Evolutionary conservation across 2,329 filamentous ascomycete species (phyloP), one percentile per base, ranked within the genome.

Genomic region (Phaeosphaeriaceae sp.): DNA sequence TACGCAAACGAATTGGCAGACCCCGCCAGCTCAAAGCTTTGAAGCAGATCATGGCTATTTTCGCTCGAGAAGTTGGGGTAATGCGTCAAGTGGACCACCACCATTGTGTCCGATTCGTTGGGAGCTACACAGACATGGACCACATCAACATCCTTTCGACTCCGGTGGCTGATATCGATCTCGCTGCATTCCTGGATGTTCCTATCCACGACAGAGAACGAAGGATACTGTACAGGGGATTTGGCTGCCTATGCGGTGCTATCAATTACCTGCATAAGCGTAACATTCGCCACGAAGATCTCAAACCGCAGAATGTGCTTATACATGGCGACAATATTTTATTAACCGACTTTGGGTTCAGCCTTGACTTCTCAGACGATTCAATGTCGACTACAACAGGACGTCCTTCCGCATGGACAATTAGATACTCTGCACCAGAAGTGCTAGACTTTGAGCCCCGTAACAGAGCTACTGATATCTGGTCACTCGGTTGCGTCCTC

Each of bases 271-370:
- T 65, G 17, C 59, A 66, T 40, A 20, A 51, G n/a, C 58, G 54
- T 6, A 56, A 55, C 15, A 62, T 62, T 22, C 44, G 49, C 7
- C 66, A 67, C 40, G 53, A 65, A 47, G 65, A 67, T 31, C 52
- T 66, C 17, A 67, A 67, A 40, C 65, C 65, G 3, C 56, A 65
- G 33, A 69, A 69, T 19, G 41, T 69, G 11, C 51, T 69, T 9
- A 53, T 69, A 41, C 64, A 64, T 45, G 61, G 59, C n/a, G 7
- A 42, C 2, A 64, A 64, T 13, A 49, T 69, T 31, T 51, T 69
- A 3, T 27, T 67, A 1, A 68, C 66, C 0, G 63, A 67, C 47
- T 68, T 66, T 47, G 62, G 62, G 4, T 63, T 66, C 27, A 59
- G 65, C 25, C 53, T 65, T 11, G 65, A 68, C 40, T 68, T 66